phyloP scores from a whole-genome alignment of 768 basidiomycete genomes.

The Trametes cingulata region DNA sequence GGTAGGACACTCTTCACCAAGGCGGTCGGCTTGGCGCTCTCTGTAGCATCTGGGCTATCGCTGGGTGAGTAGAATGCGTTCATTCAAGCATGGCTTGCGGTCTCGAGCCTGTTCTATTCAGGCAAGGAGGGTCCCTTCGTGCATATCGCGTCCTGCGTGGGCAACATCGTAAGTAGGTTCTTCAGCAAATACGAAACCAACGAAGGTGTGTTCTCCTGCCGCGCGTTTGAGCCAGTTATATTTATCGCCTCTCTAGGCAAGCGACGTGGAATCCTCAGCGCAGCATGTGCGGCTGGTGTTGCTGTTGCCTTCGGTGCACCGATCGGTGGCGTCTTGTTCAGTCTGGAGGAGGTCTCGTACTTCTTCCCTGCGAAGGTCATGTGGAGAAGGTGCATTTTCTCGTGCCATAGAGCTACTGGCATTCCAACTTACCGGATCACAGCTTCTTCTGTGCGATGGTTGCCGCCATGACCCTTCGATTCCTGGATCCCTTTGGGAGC shows the following conservation, averaged over 20 bases:
- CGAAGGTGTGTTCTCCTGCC: constrained; percentile 55
- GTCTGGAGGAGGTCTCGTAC: constrained; percentile 93
- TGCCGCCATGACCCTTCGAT: constrained; percentile 89
- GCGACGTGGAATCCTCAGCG: constrained; percentile 90
- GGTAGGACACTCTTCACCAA: constrained; percentile 88
- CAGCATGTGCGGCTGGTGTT: constrained; percentile 96
- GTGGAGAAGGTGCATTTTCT: constrained; percentile 77
- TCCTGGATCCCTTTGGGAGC: constrained; percentile 94
- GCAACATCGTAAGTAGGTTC: constrained; percentile 88
- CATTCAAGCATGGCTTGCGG: background rate
- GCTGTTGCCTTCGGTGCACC: constrained; percentile 98
- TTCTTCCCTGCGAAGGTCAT: constrained; percentile 97
- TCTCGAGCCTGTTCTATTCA: constrained; percentile 12
- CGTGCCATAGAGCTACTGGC: constrained; percentile 19
- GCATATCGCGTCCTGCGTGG: constrained; percentile 90
- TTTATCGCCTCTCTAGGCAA: constrained; percentile 55
- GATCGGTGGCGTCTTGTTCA: constrained; percentile 90
- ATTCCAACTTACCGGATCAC: constrained; percentile 33
- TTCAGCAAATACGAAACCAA: constrained; percentile 92
- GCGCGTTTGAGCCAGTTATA: background rate
- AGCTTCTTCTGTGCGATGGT: constrained; percentile 99
- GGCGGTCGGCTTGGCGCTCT: constrained; percentile 82
- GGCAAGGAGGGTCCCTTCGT: constrained; percentile 83
- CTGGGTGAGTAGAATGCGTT: constrained; percentile 50
- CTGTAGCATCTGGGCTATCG: constrained; percentile 89